Evolutionary conservation across 768 basidiomycete species (phyloP), one percentile per base, ranked within the genome.

Genomic region (Tricholoma terreum): DNA sequence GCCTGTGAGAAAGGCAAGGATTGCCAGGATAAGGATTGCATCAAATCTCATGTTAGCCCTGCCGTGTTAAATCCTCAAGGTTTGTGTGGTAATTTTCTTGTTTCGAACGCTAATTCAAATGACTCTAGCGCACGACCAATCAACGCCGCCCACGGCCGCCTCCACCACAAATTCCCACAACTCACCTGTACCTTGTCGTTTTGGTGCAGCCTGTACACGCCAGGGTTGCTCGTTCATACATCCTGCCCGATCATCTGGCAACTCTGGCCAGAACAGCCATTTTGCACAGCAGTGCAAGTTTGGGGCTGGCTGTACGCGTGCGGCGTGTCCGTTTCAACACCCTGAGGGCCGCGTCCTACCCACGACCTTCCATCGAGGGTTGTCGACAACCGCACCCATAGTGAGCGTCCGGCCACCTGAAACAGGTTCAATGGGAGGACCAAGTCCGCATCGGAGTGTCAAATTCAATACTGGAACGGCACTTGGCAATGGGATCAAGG

Each of bases 21-120:
- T 46, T 99, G 97, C 73, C 86, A 90, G 66, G 94, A 99, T 71
- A 87, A 91, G 68, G 96, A 98, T 71, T 98, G 94, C 70, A 84
- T 89, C 56, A 93, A 92, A 69, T 85, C 85, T 21, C 94, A 98
- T 70, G 88, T 94, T 58, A 94, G 92, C 65, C 92, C 94, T 10
- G 92, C 94, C 14, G 85, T 84, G 36, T 76, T 85, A 14, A 81
- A 85, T 60, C 84, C 87, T 64, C 79, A 80, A 73, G 83, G 84
- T 86, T 74, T 40, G 72, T 67, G 36, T 45, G 22, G 11, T 24
- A 33, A 57, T 50, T 64, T 53, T 56, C 53, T 27, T 40, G 17
- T 58, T 55, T 49, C 42, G 24, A 19, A 31, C 22, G 19, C 54
- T 52, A 36, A 62, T 50, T 14, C 40, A 52, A 60, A 61, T 67